A percentile compares a stretch with the other conserved stretches of the same genome.
These are phyloP conservation scores for Colletotrichum sp. DNA, from an alignment of 2,329 filamentous ascomycete genomes.

Conservation along the genomic window DNA sequence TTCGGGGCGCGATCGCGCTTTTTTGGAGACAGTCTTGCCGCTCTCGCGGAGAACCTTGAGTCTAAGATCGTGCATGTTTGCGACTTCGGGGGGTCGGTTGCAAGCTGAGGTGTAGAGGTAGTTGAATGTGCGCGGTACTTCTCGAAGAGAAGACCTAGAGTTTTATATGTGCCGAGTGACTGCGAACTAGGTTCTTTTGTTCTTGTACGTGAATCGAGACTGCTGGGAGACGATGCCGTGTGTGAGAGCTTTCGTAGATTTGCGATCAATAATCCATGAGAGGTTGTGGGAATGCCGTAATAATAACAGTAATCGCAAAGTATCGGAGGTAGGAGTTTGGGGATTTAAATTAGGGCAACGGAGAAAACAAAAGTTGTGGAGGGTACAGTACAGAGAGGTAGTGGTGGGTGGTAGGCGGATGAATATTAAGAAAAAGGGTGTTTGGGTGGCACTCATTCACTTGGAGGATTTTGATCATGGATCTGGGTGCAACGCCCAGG, in stretches of 20 bases:
- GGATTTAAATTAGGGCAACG: slow-evolving; percentile 12
- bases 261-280: background rate
- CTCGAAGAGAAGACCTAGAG: background rate
- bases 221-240: background rate
- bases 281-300: background rate
- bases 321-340: slow-evolving; percentile 11
- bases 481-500: background rate
- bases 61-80: slow-evolving; percentile 65
- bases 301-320: background rate
- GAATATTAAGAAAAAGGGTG: background rate
- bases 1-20: slow-evolving; percentile 63
- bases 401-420: slow-evolving; percentile 7
- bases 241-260: background rate
- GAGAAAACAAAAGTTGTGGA: slow-evolving; percentile 11
- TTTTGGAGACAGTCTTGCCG: slow-evolving; percentile 74
- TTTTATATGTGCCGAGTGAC: background rate
- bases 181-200: background rate
- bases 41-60: slow-evolving; percentile 73
- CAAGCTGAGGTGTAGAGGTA: background rate
- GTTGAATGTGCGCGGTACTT: background rate
- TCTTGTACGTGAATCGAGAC: background rate
- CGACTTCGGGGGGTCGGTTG: background rate
- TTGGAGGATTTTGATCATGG: background rate
- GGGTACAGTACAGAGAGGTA: background rate
- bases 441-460: background rate